These are phyloP conservation scores for Myxozyma nipponensis DNA, from an alignment of 805 yeast genomes.

Conservation along the genomic window DNA sequence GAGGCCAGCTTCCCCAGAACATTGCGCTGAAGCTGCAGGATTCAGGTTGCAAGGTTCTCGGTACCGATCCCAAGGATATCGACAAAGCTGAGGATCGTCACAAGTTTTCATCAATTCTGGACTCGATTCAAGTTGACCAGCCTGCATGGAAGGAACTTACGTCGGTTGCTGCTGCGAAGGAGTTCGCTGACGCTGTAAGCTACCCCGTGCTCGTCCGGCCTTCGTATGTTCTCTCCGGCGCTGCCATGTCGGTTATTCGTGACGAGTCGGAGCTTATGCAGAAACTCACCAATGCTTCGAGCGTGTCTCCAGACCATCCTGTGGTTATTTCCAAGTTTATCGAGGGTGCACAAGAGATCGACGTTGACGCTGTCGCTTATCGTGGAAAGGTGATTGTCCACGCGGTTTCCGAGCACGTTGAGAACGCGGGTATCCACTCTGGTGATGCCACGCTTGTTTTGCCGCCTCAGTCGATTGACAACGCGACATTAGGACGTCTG, in stretches of 20 bases:
- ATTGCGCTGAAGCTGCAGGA: constrained; percentile 81
- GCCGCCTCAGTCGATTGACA: constrained; percentile 81
- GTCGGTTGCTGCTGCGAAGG: constrained; percentile 77
- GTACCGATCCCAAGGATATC: constrained; percentile 91
- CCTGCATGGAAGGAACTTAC: constrained; percentile 97
- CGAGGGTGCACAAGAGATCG: constrained; percentile 94
- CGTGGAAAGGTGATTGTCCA: constrained; percentile 87
- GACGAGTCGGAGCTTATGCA: constrained; percentile 72
- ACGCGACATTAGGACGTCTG: constrained; percentile 62
- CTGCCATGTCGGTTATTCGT: constrained; percentile 94
- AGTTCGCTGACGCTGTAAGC: constrained; percentile 78
- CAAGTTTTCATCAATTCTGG: constrained; percentile 91
- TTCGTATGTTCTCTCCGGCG: constrained; percentile 94
- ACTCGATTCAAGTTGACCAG: constrained; percentile 89
- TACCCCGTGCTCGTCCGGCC: constrained; percentile 98
- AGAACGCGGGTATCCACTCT: constrained; percentile 97
- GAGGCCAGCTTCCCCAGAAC: constrained; percentile 97
- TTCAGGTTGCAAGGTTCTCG: constrained; percentile 82
- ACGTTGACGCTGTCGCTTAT: constrained; percentile 92
- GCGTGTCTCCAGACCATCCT: constrained; percentile 93
- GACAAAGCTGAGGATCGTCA: constrained; percentile 98
- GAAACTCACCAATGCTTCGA: constrained; percentile 81
- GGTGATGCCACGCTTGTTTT: constrained; percentile 96
- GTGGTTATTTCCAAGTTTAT: constrained; percentile 96
- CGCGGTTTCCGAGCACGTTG: constrained; percentile 96